Percentiles rank a stretch among this genome's conserved stretches.
These are phyloP conservation scores for Fistulifera pelliculosa DNA, from an alignment of 108 stramenopile genomes.

Conservation along the genomic window DNA sequence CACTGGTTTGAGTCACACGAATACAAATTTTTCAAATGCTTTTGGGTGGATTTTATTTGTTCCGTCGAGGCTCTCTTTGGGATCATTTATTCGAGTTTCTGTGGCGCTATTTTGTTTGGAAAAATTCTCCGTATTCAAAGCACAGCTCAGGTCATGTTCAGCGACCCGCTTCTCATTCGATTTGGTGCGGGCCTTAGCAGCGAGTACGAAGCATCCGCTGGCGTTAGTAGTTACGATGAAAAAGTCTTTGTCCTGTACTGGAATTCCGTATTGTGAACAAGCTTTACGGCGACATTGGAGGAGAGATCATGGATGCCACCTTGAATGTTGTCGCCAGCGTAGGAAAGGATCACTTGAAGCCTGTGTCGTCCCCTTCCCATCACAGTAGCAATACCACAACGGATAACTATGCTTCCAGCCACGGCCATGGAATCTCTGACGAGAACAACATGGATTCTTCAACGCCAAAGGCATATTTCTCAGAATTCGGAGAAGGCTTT, in stretches of 20 bases:
- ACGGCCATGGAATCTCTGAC: background rate
- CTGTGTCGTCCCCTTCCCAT: background rate
- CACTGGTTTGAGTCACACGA: slow-evolving; percentile 45
- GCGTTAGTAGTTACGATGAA: slow-evolving; percentile 16
- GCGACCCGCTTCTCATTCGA: slow-evolving; percentile 65
- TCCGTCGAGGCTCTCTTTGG: slow-evolving; percentile 62
- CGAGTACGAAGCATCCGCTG: slow-evolving; percentile 13
- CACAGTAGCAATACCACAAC: slow-evolving; percentile 1
- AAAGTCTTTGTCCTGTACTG: slow-evolving; percentile 62
- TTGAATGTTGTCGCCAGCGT: slow-evolving; percentile 64
- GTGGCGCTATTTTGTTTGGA: slow-evolving; percentile 72
- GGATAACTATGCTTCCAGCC: background rate
- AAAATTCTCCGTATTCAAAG: slow-evolving; percentile 64
- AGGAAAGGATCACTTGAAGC: slow-evolving; percentile 39
- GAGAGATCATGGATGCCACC: slow-evolving; percentile 66
- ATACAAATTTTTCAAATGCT: slow-evolving; percentile 33
- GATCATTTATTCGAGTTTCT: slow-evolving; percentile 63
- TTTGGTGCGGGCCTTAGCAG: slow-evolving; percentile 45
- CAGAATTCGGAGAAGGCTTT: background rate
- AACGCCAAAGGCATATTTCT: too few relatives aligned
- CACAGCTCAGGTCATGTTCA: slow-evolving; percentile 62
- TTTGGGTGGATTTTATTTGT: slow-evolving; percentile 47
- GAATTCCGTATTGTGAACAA: slow-evolving; percentile 71
- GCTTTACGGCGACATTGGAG: slow-evolving; percentile 45
- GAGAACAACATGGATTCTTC: background rate